Evolutionary conservation across 805 yeast genomes (phyloP).

Genomic region (Wickerhamomyces sydowiorum): DNA sequence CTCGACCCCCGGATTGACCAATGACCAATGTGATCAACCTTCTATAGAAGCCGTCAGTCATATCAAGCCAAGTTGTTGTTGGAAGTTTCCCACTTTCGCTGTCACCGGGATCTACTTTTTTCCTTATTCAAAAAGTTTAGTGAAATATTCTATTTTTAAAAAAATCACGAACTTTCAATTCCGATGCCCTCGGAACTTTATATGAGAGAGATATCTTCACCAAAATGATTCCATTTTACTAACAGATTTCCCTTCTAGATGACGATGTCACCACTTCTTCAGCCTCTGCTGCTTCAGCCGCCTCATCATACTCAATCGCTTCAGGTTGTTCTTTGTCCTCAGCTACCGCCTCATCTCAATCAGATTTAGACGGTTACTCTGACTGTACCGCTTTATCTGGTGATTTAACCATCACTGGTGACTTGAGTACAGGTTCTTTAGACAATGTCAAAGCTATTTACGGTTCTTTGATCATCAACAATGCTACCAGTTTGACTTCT

Average conservation of each 20-base stretch:
- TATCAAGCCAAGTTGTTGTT: too few relatives aligned
- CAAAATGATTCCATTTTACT: too few relatives aligned
- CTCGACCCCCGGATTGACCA: too few relatives aligned
- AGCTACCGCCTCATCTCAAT: constrained; percentile 71
- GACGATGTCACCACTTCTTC: constrained; percentile 35
- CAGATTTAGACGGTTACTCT: constrained; percentile 68
- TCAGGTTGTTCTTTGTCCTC: constrained; percentile 62
- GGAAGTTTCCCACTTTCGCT: too few relatives aligned
- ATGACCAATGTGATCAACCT: too few relatives aligned
- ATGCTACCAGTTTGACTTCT: constrained; percentile 55
- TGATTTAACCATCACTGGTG: constrained; percentile 66
- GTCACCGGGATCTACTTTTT: too few relatives aligned
- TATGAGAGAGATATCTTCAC: too few relatives aligned
- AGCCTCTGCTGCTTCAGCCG: constrained; percentile 50
- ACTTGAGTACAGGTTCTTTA: constrained; percentile 56
- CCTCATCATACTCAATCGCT: constrained; percentile 40
- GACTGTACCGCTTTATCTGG: constrained; percentile 80
- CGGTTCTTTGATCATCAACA: constrained; percentile 67
- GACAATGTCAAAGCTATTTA: constrained; percentile 71
- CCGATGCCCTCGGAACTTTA: too few relatives aligned
- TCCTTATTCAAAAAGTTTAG: not conserved
- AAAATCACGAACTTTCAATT: not conserved
- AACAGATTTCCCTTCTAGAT: constrained; percentile 20
- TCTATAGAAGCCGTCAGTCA: too few relatives aligned
- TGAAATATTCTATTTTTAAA: not conserved